Conservation (phyloP, 1,284 basidiomycete genomes). For the Schizopora paradoxa region DNA sequence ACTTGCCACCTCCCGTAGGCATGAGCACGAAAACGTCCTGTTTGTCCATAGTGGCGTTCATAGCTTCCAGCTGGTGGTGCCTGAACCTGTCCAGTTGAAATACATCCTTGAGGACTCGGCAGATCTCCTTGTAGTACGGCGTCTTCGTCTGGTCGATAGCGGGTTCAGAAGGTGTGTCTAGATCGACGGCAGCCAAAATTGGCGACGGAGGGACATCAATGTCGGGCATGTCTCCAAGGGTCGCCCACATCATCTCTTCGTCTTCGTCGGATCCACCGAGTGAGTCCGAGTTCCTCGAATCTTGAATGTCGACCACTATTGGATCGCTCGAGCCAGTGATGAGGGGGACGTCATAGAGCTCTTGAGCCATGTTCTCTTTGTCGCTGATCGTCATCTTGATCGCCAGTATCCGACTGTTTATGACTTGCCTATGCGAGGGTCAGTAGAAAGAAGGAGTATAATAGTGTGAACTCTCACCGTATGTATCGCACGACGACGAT, state of each 20-base stretch:
- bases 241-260: background rate
- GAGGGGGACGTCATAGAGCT: too few species aligned
- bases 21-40: slow-evolving; percentile 92
- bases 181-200: too few species aligned
- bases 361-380: too few species aligned
- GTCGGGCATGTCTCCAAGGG: background rate
- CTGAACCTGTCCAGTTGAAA: slow-evolving; percentile 77
- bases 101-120: slow-evolving; percentile 51
- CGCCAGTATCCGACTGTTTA: too few species aligned
- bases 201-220: background rate
- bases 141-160: slow-evolving; percentile 27
- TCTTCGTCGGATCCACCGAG: background rate
- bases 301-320: background rate
- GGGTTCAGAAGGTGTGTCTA: too few species aligned
- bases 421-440: too few species aligned
- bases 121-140: slow-evolving; percentile 54
- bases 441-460: background rate
- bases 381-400: too few species aligned
- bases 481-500: background rate
- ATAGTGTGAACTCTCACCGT: background rate
- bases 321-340: too few species aligned
- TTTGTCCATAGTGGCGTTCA: slow-evolving; percentile 75
- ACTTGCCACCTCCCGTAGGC: slow-evolving; percentile 97
- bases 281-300: background rate
- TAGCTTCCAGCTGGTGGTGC: slow-evolving; percentile 82